A percentile compares a stretch with the other conserved stretches of the same genome.
Evolutionary conservation across 495 filamentous ascomycete genomes (phyloP).

Genomic region (Hypoxylon subgilvum): DNA sequence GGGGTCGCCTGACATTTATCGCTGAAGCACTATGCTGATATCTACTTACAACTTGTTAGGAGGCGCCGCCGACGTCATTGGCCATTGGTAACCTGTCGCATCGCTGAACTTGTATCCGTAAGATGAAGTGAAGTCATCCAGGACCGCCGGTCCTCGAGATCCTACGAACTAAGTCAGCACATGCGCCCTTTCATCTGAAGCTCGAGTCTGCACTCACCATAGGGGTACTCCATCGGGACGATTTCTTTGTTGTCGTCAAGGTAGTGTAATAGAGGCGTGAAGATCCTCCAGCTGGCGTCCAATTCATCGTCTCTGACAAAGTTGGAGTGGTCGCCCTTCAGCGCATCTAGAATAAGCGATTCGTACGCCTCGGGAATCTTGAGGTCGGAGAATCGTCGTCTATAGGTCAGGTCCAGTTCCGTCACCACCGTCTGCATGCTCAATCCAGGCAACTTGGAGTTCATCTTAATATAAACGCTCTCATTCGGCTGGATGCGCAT

Average conservation of each 20-base stretch:
- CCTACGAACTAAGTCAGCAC: conserved; percentile 58
- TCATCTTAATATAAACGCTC: conserved; percentile 99
- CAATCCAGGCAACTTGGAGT: conserved; percentile 96
- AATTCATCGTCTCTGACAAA: conserved; percentile 99
- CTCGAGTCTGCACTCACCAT: conserved; percentile 70
- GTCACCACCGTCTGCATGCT: conserved; percentile 99
- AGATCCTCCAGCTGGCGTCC: conserved; percentile 98
- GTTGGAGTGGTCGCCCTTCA: conserved; percentile 99
- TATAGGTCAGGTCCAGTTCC: conserved; percentile 97
- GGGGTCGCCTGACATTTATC: conserved; percentile 37
- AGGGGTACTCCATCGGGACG: conserved; percentile 99
- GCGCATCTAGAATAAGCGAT: conserved; percentile 92
- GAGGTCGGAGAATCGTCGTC: conserved; percentile 96
- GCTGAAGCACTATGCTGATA: conserved; percentile 28
- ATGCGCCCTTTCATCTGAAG: not conserved
- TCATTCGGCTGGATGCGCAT: conserved; percentile 99
- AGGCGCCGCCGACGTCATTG: conserved; percentile 63
- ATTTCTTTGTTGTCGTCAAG: conserved; percentile 99
- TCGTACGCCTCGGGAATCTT: conserved; percentile 99
- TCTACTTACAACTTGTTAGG: conserved; percentile 74
- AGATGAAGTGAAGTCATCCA: conserved; percentile 97
- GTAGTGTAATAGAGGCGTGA: conserved; percentile 96
- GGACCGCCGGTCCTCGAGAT: conserved; percentile 91
- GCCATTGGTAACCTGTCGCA: conserved; percentile 95
- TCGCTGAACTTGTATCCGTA: conserved; percentile 99